Percentiles rank a stretch among this genome's conserved stretches.
Conservation (phyloP, 2,329 filamentous ascomycete genomes). For the Arachnopeziza araneosa region DNA sequence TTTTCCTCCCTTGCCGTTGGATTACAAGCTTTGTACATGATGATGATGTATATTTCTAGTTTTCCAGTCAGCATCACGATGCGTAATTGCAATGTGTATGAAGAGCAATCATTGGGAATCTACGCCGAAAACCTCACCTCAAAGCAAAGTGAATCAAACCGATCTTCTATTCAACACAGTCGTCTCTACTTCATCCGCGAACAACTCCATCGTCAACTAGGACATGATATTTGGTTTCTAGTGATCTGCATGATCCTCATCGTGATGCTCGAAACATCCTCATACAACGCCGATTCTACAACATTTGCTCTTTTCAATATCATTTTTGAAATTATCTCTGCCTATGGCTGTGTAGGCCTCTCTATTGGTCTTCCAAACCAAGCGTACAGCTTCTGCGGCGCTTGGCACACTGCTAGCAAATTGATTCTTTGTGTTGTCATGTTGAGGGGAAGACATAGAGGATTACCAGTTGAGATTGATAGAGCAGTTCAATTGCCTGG, state of each 20-base stretch:
- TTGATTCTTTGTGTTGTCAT: slow-evolving; percentile 53
- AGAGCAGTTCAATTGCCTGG: slow-evolving; percentile 44
- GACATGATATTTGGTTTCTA: slow-evolving; percentile 63
- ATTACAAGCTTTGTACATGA: slow-evolving; percentile 53
- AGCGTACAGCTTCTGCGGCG: slow-evolving; percentile 50
- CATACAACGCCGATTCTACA: slow-evolving; percentile 45
- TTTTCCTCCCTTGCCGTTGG: slow-evolving; percentile 51
- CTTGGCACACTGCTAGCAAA: slow-evolving; percentile 50
- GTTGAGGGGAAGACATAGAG: slow-evolving; percentile 50
- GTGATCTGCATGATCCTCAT: slow-evolving; percentile 55
- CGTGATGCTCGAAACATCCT: slow-evolving; percentile 51
- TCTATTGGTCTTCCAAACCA: slow-evolving; percentile 49
- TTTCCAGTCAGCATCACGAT: slow-evolving; percentile 60
- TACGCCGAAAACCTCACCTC: slow-evolving; percentile 33
- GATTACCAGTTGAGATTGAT: slow-evolving; percentile 50
- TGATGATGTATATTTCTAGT: slow-evolving; percentile 63
- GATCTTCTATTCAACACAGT: neutral
- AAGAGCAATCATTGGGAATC: slow-evolving; percentile 61
- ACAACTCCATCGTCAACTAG: slow-evolving; percentile 58
- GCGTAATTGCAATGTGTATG: slow-evolving; percentile 66
- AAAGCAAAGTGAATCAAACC: neutral
- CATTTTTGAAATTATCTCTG: slow-evolving; percentile 51
- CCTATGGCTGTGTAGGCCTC: slow-evolving; percentile 58
- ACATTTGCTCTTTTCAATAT: slow-evolving; percentile 56
- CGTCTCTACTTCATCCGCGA: slow-evolving; percentile 21